Evolutionary conservation across 495 filamentous ascomycete species (phyloP).

Genomic region (Trypethelium eluteriae): DNA sequence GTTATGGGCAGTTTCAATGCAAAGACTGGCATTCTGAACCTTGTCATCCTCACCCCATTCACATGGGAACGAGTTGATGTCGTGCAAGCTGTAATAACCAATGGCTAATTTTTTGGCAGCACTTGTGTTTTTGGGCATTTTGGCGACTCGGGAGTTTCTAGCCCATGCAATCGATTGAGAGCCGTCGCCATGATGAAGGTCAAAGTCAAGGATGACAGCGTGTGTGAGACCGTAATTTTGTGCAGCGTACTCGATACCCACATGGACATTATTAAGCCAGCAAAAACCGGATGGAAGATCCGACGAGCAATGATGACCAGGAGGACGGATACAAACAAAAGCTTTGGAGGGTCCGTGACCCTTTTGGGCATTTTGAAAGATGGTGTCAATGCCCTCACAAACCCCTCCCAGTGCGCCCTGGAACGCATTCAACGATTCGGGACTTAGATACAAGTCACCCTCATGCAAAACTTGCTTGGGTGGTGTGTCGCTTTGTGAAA

Average conservation of each 20-base stretch:
- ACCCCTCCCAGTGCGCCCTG: slow-evolving; percentile 85
- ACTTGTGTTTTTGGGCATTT: slow-evolving; percentile 52
- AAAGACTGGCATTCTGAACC: slow-evolving; percentile 81
- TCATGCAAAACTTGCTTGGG: slow-evolving; percentile 55
- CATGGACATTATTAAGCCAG: slow-evolving; percentile 97
- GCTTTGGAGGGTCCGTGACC: slow-evolving; percentile 51
- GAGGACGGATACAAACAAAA: slow-evolving; percentile 77
- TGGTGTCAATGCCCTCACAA: slow-evolving; percentile 80
- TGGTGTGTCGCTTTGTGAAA: slow-evolving; percentile 37
- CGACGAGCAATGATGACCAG: slow-evolving; percentile 90
- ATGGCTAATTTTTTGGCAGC: slow-evolving; percentile 45
- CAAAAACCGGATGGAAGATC: slow-evolving; percentile 88
- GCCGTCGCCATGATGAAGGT: slow-evolving; percentile 93
- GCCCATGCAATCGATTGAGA: slow-evolving; percentile 88
- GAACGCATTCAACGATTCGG: slow-evolving; percentile 75
- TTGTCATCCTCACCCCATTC: slow-evolving; percentile 84
- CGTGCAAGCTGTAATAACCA: slow-evolving; percentile 92
- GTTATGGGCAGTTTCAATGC: slow-evolving; percentile 82
- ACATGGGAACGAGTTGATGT: slow-evolving; percentile 96
- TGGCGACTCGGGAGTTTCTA: slow-evolving; percentile 58
- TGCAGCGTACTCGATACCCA: slow-evolving; percentile 85
- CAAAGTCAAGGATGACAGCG: slow-evolving; percentile 93
- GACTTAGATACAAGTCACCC: slow-evolving; percentile 82
- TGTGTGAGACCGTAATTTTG: slow-evolving; percentile 79
- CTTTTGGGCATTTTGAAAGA: slow-evolving; percentile 48